Percentiles rank a stretch among this genome's conserved stretches.
Evolutionary conservation across 176 grass and related monocot genomes (phyloP).

Genomic region (Avena sativa): DNA sequence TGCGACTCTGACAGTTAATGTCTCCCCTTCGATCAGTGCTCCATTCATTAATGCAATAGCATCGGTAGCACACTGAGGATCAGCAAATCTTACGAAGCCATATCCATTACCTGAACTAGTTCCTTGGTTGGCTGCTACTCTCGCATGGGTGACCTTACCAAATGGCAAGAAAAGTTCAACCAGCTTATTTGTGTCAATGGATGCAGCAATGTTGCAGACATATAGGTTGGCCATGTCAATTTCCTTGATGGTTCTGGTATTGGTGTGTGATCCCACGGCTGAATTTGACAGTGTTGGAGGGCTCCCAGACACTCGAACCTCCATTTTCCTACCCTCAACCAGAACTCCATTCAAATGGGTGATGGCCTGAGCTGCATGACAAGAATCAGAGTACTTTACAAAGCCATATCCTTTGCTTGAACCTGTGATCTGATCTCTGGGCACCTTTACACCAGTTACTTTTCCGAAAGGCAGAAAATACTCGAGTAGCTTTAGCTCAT

Average conservation of each 20-base stretch:
- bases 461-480: conserved; percentile 64
- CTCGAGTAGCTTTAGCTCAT: conserved; percentile 38
- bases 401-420: conserved; percentile 71
- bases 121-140: conserved; percentile 42
- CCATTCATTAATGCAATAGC: conserved; percentile 72
- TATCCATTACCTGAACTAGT: conserved; percentile 51
- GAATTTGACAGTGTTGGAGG: conserved; percentile 22
- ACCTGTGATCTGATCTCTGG: conserved; percentile 51
- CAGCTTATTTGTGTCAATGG: conserved; percentile 58
- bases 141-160: conserved; percentile 66
- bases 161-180: conserved; percentile 69
- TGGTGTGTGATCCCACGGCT: conserved; percentile 2
- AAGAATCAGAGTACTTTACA: conserved; percentile 54
- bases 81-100: conserved; percentile 68
- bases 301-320: conserved; percentile 19
- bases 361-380: conserved; percentile 49
- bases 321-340: conserved; percentile 55
- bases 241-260: conserved; percentile 42
- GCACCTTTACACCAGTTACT: conserved; percentile 53
- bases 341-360: conserved; percentile 50
- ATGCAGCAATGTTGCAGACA: conserved; percentile 55
- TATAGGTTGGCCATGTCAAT: conserved; percentile 61
- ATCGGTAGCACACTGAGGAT: conserved; percentile 53
- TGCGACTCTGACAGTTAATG: conserved; percentile 58
- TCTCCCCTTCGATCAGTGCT: conserved; percentile 56